Evolutionary conservation across 1,139 yeast species (phyloP).

Genomic region (Waltiozyma sp.): DNA sequence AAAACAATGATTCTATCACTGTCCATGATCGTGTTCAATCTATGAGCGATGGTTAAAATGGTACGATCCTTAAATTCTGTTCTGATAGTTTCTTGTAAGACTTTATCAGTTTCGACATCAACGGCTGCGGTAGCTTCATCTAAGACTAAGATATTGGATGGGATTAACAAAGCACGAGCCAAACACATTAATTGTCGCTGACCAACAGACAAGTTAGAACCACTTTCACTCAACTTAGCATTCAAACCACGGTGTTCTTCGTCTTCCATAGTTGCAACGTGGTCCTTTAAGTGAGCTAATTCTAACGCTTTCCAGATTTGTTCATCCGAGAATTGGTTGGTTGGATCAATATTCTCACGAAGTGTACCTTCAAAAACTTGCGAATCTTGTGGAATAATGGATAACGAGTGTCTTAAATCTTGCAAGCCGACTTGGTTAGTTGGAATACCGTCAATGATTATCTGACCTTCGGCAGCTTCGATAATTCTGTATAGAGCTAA

Average conservation of each 20-base stretch:
- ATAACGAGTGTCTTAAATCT: conserved; percentile 74
- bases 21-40: conserved; percentile 87
- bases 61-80: conserved; percentile 79
- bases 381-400: conserved; percentile 95
- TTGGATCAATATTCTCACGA: conserved; percentile 84
- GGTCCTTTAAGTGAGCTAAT: conserved; percentile 72
- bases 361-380: conserved; percentile 92
- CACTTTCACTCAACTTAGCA: conserved; percentile 67
- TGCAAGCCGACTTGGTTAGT: conserved; percentile 65
- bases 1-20: conserved; percentile 81
- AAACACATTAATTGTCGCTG: conserved; percentile 88
- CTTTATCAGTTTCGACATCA: conserved; percentile 87
- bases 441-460: conserved; percentile 61
- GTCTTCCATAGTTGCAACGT: conserved; percentile 49
- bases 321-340: conserved; percentile 54
- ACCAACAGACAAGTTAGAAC: conserved; percentile 80
- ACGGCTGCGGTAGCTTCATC: conserved; percentile 99
- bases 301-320: conserved; percentile 81
- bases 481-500: conserved; percentile 83
- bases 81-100: conserved; percentile 81
- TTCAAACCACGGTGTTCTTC: conserved; percentile 38
- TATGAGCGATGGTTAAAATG: conserved; percentile 88
- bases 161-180: conserved; percentile 76
- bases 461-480: conserved; percentile 66
- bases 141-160: conserved; percentile 66